These are phyloP conservation scores for Vickermania spadyakhi DNA, from an alignment of 208 protist species.

Conservation along the genomic window DNA sequence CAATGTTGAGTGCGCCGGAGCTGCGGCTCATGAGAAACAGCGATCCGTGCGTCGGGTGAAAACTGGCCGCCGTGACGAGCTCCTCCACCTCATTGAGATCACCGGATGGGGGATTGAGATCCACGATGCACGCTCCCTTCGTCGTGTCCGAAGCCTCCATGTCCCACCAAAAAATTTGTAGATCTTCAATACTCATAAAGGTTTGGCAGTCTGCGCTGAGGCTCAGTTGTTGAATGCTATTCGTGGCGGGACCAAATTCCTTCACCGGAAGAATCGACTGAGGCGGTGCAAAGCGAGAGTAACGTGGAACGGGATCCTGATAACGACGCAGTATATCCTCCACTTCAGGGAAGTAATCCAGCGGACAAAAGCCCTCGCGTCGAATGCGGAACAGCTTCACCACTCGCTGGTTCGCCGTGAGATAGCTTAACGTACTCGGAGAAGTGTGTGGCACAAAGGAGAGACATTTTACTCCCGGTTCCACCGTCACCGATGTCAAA, in stretches of 20 bases:
- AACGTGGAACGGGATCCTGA: slow-evolving; percentile 22
- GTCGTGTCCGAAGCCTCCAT: slow-evolving; percentile 59
- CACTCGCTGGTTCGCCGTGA: slow-evolving; percentile 78
- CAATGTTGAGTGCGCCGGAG: slow-evolving; percentile 73
- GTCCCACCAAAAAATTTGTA: slow-evolving; percentile 87
- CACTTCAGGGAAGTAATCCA: slow-evolving; percentile 67
- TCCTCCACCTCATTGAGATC: slow-evolving; percentile 71
- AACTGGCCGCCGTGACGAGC: slow-evolving; percentile 64
- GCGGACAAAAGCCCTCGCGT: slow-evolving; percentile 62
- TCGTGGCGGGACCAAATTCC: slow-evolving; percentile 64
- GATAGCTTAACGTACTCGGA: slow-evolving; percentile 74
- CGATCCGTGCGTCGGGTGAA: slow-evolving; percentile 76
- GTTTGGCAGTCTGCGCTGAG: slow-evolving; percentile 67
- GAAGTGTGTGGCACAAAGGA: slow-evolving; percentile 51
- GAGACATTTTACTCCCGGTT: slow-evolving; percentile 67
- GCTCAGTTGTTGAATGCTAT: slow-evolving; percentile 65
- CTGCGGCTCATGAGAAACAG: slow-evolving; percentile 77
- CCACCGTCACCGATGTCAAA: slow-evolving; percentile 69
- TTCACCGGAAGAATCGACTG: slow-evolving; percentile 57
- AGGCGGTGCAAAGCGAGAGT: slow-evolving; percentile 43
- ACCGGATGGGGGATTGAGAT: slow-evolving; percentile 50
- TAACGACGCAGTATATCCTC: slow-evolving; percentile 34
- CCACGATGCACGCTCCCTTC: slow-evolving; percentile 64
- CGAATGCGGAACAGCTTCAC: slow-evolving; percentile 84
- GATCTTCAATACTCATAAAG: slow-evolving; percentile 81